These are phyloP conservation scores for Auricularia auricula-judae DNA, from an alignment of 768 basidiomycete species.

Conservation along the genomic window DNA sequence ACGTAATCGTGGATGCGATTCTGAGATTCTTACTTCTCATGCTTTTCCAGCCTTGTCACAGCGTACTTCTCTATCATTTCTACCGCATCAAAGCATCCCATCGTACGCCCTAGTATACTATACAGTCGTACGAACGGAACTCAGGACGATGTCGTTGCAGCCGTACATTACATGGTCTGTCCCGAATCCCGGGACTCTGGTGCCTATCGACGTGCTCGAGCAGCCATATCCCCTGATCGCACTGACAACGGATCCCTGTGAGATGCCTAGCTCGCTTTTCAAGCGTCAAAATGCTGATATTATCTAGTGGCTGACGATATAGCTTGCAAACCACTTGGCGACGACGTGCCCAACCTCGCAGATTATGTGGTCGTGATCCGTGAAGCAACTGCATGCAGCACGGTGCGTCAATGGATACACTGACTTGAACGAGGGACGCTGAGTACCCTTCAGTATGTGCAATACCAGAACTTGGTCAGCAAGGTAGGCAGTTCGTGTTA, in stretches of 20 bases:
- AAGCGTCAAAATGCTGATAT: no score
- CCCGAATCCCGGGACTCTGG: background rate
- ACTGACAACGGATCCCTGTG: background rate
- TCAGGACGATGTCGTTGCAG: background rate
- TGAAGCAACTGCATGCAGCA: background rate
- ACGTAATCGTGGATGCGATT: slow-evolving; percentile 16
- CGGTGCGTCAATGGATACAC: no score
- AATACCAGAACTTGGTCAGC: no score
- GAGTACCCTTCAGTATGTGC: no score
- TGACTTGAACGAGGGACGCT: no score
- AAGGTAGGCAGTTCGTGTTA: no score
- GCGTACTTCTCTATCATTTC: no score
- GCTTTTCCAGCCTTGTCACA: no score
- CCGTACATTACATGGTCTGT: background rate
- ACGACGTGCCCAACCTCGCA: background rate
- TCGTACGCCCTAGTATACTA: no score
- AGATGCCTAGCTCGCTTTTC: background rate
- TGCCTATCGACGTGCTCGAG: background rate
- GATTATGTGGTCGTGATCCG: background rate
- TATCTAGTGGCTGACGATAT: background rate
- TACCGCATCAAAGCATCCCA: no score
- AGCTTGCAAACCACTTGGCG: background rate
- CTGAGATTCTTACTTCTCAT: slow-evolving; percentile 8
- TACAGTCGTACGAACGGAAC: no score
- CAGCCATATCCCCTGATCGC: background rate